phyloP scores from a whole-genome alignment of 2,329 filamentous ascomycete species.

The Botryotinia convoluta region DNA sequence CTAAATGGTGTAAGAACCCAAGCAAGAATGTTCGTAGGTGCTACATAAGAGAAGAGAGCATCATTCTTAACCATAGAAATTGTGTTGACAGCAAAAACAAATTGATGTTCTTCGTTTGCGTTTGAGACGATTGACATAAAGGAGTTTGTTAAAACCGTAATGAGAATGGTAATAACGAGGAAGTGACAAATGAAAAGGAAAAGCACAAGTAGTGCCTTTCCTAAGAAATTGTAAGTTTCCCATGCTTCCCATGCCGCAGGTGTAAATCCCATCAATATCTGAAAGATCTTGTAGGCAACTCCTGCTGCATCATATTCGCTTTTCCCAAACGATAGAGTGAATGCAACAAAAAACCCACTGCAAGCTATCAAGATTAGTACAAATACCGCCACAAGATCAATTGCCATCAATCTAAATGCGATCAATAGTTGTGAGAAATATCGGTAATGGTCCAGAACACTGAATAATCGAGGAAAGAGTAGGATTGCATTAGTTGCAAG shows the following conservation, averaged over 20 bases:
- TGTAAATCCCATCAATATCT: slow-evolving; percentile 93
- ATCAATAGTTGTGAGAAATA: slow-evolving; percentile 96
- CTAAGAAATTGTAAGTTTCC: slow-evolving; percentile 73
- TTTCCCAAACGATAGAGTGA: slow-evolving; percentile 74
- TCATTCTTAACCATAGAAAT: slow-evolving; percentile 99
- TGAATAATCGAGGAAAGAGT: slow-evolving; percentile 87
- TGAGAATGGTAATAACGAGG: slow-evolving; percentile 87
- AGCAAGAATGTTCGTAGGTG: slow-evolving; percentile 85
- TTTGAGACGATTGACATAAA: slow-evolving; percentile 96
- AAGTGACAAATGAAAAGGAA: slow-evolving; percentile 97
- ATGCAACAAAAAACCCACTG: slow-evolving; percentile 94
- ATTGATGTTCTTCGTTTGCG: slow-evolving; percentile 87
- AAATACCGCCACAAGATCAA: slow-evolving; percentile 82
- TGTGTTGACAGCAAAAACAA: slow-evolving; percentile 92
- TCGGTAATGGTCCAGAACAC: slow-evolving; percentile 87
- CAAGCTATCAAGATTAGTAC: slow-evolving; percentile 82
- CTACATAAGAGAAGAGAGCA: slow-evolving; percentile 88
- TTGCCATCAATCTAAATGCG: slow-evolving; percentile 89
- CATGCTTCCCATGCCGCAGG: slow-evolving; percentile 90
- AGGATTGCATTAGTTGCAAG: slow-evolving; percentile 87
- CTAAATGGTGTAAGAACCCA: slow-evolving; percentile 84
- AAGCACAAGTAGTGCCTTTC: slow-evolving; percentile 70
- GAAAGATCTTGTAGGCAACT: slow-evolving; percentile 88
- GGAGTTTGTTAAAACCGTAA: slow-evolving; percentile 93
- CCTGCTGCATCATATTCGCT: slow-evolving; percentile 66